Percentiles rank a stretch among this genome's conserved stretches.
Conservation (phyloP, 768 basidiomycete genomes). For the Phylloporus scabripes region DNA sequence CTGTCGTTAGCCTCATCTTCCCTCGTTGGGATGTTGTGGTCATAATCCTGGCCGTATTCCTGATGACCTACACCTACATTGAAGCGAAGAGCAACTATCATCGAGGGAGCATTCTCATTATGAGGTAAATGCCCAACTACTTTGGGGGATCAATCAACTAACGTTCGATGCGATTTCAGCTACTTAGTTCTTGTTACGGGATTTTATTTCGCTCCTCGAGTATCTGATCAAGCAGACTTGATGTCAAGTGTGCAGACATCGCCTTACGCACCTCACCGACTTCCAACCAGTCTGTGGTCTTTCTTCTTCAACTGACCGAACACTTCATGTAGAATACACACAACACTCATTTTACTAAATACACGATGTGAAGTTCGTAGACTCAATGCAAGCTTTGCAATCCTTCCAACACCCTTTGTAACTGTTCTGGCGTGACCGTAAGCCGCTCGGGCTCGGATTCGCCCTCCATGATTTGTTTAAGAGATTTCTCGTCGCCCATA, state of each 20-base stretch:
- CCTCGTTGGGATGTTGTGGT: slow-evolving; percentile 97
- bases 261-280: not conserved
- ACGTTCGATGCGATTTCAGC: slow-evolving; percentile 36
- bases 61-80: slow-evolving; percentile 98
- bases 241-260: slow-evolving; percentile 1
- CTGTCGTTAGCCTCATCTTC: slow-evolving; percentile 74
- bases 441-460: slow-evolving; percentile 55
- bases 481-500: slow-evolving; percentile 33
- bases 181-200: slow-evolving; percentile 89
- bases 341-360: slow-evolving; percentile 15
- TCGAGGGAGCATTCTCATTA: slow-evolving; percentile 89
- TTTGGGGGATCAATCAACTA: not conserved
- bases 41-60: slow-evolving; percentile 92
- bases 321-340: slow-evolving; percentile 5
- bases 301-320: slow-evolving; percentile 2
- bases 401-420: slow-evolving; percentile 42
- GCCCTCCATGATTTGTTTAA: slow-evolving; percentile 54
- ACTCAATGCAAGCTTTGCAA: slow-evolving; percentile 53
- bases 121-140: slow-evolving; percentile 53
- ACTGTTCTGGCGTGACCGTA: slow-evolving; percentile 32
- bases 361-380: slow-evolving; percentile 4
- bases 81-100: slow-evolving; percentile 99
- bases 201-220: slow-evolving; percentile 81
- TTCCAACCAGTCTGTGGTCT: slow-evolving; percentile 13
- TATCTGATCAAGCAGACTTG: slow-evolving; percentile 18